Evolutionary conservation across 106 monocot genomes (phyloP).

Genomic region (Triglochin maritima): DNA sequence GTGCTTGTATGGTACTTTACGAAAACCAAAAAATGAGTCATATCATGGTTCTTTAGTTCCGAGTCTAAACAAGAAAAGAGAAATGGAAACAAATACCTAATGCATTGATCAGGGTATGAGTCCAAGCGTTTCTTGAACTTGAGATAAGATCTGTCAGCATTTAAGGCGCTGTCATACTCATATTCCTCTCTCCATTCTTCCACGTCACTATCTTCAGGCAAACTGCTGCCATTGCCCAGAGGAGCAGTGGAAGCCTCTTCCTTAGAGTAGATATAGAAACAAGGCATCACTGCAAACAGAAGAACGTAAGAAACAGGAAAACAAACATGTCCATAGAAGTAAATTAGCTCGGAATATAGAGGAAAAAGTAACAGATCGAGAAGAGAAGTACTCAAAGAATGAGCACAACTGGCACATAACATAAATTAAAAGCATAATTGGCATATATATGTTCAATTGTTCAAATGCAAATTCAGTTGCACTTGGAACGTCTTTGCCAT

Average conservation of each 20-base stretch:
- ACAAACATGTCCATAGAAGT: background rate
- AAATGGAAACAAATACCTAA: slow-evolving; percentile 45
- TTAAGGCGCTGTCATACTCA: slow-evolving; percentile 84
- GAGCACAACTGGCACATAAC: too few species aligned
- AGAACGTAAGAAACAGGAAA: background rate
- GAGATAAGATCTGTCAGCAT: slow-evolving; percentile 74
- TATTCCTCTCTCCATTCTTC: slow-evolving; percentile 91
- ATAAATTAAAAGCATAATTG: too few species aligned
- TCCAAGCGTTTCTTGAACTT: slow-evolving; percentile 98
- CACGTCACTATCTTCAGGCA: slow-evolving; percentile 24
- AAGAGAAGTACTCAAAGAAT: too few species aligned
- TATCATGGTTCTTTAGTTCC: background rate
- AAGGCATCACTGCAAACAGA: slow-evolving; percentile 63
- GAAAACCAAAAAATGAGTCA: too few species aligned
- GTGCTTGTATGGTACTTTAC: too few species aligned
- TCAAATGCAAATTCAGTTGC: background rate
- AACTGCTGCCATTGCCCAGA: slow-evolving; percentile 3
- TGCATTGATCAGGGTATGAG: slow-evolving; percentile 74
- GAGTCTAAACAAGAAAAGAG: background rate
- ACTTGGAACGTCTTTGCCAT: background rate
- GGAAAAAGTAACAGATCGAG: too few species aligned
- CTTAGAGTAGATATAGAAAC: slow-evolving; percentile 74
- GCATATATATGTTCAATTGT: background rate
- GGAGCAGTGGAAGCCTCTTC: slow-evolving; percentile 16
- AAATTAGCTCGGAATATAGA: background rate